A percentile compares a stretch with the other conserved stretches of the same genome.
phyloP scores from a whole-genome alignment of 108 stramenopile genomes.

The Cyclotella sp. region DNA sequence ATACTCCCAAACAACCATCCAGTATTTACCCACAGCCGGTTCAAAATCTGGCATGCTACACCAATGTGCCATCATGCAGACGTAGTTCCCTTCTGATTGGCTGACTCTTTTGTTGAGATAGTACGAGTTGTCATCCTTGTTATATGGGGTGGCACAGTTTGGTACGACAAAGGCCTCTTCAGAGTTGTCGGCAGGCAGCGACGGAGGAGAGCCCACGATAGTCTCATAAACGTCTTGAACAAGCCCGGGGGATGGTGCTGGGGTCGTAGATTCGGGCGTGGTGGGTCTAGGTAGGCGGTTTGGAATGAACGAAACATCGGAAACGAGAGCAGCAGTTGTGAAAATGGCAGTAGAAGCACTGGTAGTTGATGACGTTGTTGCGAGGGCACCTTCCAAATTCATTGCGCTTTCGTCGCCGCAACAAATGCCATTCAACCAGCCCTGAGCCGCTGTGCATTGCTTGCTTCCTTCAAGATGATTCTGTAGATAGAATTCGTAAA shows the following conservation, averaged over 20 bases:
- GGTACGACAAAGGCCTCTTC: not conserved
- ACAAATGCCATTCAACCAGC: slow-evolving; percentile 5
- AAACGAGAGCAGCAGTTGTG: too few relatives aligned
- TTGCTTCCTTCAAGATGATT: not conserved
- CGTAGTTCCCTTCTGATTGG: slow-evolving; percentile 10
- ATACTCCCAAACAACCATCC: slow-evolving; percentile 31
- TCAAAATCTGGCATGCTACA: slow-evolving; percentile 21
- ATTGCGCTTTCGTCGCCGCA: slow-evolving; percentile 4
- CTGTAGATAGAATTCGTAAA: slow-evolving; percentile 7
- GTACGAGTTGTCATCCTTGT: slow-evolving; percentile 2
- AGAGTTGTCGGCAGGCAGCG: not conserved
- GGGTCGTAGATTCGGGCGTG: too few relatives aligned
- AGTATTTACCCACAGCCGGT: slow-evolving; percentile 17
- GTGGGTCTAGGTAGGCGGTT: too few relatives aligned
- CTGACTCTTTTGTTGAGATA: slow-evolving; percentile 8
- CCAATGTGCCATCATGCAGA: slow-evolving; percentile 16
- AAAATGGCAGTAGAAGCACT: not conserved
- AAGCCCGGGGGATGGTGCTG: not conserved
- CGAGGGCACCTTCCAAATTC: not conserved
- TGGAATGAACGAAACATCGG: too few relatives aligned
- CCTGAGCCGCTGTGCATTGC: not conserved
- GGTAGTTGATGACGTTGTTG: not conserved
- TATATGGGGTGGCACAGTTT: slow-evolving; percentile 9
- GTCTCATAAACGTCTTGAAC: not conserved
- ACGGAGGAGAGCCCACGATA: not conserved